Evolutionary conservation across 192 early-diverging fungal species (phyloP), one percentile per base, ranked within the genome.

Genomic region (Thamnidium elegans): DNA sequence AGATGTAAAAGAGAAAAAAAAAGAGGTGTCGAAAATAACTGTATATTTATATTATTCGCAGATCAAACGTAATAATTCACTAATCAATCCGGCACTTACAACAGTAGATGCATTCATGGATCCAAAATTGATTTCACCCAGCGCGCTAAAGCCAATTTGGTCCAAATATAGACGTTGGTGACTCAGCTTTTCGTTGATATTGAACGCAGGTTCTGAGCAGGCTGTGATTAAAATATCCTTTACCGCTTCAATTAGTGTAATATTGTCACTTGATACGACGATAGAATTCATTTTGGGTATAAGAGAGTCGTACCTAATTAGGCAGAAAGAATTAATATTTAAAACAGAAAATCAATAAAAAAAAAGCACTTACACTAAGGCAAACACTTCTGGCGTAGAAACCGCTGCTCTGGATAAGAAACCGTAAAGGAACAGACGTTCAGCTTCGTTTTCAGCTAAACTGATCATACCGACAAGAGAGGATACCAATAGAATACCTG

Each of bases 381-480:
- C 67, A 67, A 93, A 87, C n/a, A 85, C 79, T 43, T 89, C 81
- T 19, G 90, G 91, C 10, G 81, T 76, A 8, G 81, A 71, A 11
- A 73, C 66, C 0, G 91, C 85, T 30, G 86, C 86, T 69, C 91
- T 87, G 8, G 88, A 81, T 30, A 93, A 67, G 70, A 89, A 86
- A 7, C 82, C 83, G 51, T 92, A 93, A 10, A 93, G 72, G 55
- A 86, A 91, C 23, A 84, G 48, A 10, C 81, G 72, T 71, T 93
- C 91, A 2, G 71, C 68, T 26, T 92, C 91, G 20, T 80, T 79
- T 46, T 92, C 88, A 1, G 88, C 76, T 50, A 73, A 77, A 63
- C 89, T 81, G 17, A 93, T 72, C 80, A 92, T 84, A 1, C 76
- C 78, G 14, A 84, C 84, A 63, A 91, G 67, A 53, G 87, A 61